phyloP scores from a whole-genome alignment of 108 stramenopile genomes.

The Chaetoceros muelleri region DNA sequence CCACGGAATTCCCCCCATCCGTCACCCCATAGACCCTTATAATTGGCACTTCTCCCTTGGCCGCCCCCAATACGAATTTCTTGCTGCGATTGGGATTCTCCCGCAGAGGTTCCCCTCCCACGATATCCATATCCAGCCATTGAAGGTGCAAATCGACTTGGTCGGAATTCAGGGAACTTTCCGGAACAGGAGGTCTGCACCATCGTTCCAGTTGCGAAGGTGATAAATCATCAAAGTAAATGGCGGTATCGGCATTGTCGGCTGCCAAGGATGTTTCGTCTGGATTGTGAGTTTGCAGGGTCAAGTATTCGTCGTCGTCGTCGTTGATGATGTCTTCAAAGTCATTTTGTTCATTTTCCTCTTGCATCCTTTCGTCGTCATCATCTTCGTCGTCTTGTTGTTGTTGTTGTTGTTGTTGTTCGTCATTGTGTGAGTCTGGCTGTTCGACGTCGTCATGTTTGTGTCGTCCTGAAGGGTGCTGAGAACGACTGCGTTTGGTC shows the following conservation, averaged over 20 bases:
- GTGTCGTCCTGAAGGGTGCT: too few species aligned
- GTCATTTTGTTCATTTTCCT: slow-evolving; percentile 7
- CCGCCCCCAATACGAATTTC: slow-evolving; percentile 47
- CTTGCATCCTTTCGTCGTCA: slow-evolving; percentile 8
- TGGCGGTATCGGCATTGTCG: slow-evolving; percentile 8
- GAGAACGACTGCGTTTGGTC: too few species aligned
- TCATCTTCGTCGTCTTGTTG: slow-evolving; percentile 9
- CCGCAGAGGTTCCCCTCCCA: slow-evolving; percentile 60
- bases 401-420: slow-evolving; percentile 1
- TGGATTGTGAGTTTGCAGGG: too few species aligned
- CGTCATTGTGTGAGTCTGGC: background rate
- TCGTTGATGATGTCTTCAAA: slow-evolving; percentile 4
- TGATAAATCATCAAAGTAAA: slow-evolving; percentile 18
- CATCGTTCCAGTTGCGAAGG: slow-evolving; percentile 22
- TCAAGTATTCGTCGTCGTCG: too few species aligned
- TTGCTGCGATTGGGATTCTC: slow-evolving; percentile 52
- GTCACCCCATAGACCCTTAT: slow-evolving; percentile 93
- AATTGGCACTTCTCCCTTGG: slow-evolving; percentile 70
- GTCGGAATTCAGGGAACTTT: slow-evolving; percentile 13
- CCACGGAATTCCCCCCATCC: slow-evolving; percentile 82
- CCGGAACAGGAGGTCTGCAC: slow-evolving; percentile 35
- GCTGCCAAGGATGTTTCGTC: slow-evolving; percentile 6
- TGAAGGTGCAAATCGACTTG: slow-evolving; percentile 62
- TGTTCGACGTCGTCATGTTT: too few species aligned
- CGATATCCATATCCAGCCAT: slow-evolving; percentile 97